These are phyloP conservation scores for Rhodamnia argentea DNA, from an alignment of 345 rosid species.

Conservation along the genomic window DNA sequence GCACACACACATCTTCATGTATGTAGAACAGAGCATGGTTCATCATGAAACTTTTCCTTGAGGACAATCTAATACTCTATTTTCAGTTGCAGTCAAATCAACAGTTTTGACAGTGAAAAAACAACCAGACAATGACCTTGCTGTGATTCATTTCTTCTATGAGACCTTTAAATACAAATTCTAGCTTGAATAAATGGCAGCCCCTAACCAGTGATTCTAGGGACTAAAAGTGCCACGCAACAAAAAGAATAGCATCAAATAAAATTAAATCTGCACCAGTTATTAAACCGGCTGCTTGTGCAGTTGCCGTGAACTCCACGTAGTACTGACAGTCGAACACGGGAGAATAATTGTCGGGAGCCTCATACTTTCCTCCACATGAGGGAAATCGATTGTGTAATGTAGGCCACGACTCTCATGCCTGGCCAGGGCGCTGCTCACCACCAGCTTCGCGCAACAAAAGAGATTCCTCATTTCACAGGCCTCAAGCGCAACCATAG, in stretches of 20 bases:
- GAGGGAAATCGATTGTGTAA: slow-evolving; percentile 80
- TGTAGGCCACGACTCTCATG: slow-evolving; percentile 97
- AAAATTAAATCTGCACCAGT: neutral
- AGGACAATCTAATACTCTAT: neutral
- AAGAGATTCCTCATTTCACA: slow-evolving; percentile 95
- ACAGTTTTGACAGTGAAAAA: neutral
- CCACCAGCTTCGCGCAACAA: slow-evolving; percentile 87
- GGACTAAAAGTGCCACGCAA: neutral
- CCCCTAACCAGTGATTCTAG: neutral
- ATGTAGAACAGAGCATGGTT: neutral
- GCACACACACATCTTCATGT: neutral
- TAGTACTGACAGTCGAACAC: slow-evolving; percentile 33
- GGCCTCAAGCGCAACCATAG: slow-evolving; percentile 78
- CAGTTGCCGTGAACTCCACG: slow-evolving; percentile 86
- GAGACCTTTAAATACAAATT: neutral
- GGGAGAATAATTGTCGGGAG: slow-evolving; percentile 84
- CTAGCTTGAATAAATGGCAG: neutral
- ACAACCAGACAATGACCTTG: neutral
- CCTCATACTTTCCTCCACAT: slow-evolving; percentile 79
- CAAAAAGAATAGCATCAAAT: neutral
- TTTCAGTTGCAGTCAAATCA: neutral
- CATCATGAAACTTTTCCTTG: neutral
- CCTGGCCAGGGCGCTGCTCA: slow-evolving; percentile 81
- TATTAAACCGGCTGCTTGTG: slow-evolving; percentile 28
- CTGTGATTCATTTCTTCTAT: neutral